Evolutionary conservation across 2,329 filamentous ascomycete species (phyloP), one percentile per base, ranked within the genome.

Genomic region (Neoascochyta sp.): DNA sequence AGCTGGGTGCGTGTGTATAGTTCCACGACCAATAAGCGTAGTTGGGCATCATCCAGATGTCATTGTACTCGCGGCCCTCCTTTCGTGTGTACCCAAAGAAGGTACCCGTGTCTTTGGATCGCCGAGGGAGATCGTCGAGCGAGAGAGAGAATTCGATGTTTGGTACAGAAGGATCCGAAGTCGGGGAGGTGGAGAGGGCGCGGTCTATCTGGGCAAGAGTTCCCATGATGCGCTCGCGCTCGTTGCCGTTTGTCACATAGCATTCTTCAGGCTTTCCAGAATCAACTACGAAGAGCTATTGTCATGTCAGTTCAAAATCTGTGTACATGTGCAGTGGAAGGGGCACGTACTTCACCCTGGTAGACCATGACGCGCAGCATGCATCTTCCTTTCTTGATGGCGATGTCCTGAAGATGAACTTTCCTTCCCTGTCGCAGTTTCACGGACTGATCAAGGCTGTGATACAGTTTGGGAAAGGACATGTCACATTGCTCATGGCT

Each of bases 11-110:
- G 30, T 57, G 52, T 2, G 55, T 59, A 22, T 57, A 57, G 39
- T 57, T 59, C 55, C 55, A 59, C 16, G 47, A 50, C 55, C 55
- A 59, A 36, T 57, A 59, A 8, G 52, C 54, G 28, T 57, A 59
- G 38, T 59, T 57, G 14, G 55, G 55, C 50, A 59, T 57, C 41
- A 59, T 46, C 55, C 55, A 59, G 22, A 57, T 50, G 26, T 59
- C 47, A 22, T 52, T 36, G 25, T 59, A 59, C 17, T 51, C 45
- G 10, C 26, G 34, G 1, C 26, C 36, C 21, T 57, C 52, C 30
- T 57, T 52, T 16, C 54, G 42, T 6, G 55, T 59, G 32, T 55
- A 57, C 9, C 50, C 55, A 16, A 57, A 54, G 29, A 59, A 54
- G 4, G 43, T 39, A 9, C 51, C 52, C 4, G 52, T 36, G 13